phyloP scores from a whole-genome alignment of 306 rosid species.

The Begonia loranthoides region DNA sequence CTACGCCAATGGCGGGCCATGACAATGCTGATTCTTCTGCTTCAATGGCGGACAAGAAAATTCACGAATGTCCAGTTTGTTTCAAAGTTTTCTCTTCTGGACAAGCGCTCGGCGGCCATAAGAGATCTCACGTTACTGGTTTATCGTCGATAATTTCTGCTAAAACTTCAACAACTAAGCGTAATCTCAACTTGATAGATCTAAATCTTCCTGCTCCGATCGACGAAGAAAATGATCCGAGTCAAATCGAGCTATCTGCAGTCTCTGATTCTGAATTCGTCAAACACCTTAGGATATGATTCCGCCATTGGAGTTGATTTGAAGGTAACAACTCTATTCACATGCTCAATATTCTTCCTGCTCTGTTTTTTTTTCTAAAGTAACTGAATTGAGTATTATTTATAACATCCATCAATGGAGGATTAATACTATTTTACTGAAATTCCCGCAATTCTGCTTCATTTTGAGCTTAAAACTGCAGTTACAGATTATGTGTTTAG shows the following conservation, averaged over 20 bases:
- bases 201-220: slow-evolving; percentile 85
- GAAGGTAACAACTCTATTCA: slow-evolving; percentile 20
- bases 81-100: slow-evolving; percentile 78
- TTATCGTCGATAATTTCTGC: slow-evolving; percentile 9
- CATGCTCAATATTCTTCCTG: neutral
- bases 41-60: slow-evolving; percentile 27
- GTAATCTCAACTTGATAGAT: slow-evolving; percentile 47
- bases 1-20: neutral
- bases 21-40: slow-evolving; percentile 15
- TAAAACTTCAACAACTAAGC: slow-evolving; percentile 5
- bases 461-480: neutral
- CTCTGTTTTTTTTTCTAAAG: slow-evolving; percentile 6
- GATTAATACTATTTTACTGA: neutral
- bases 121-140: slow-evolving; percentile 73
- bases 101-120: slow-evolving; percentile 95
- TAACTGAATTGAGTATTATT: slow-evolving; percentile 2
- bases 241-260: slow-evolving; percentile 67
- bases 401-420: slow-evolving; percentile 10
- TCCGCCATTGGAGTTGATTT: slow-evolving; percentile 11
- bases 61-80: slow-evolving; percentile 73
- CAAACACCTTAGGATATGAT: slow-evolving; percentile 24
- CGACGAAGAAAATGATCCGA: slow-evolving; percentile 50
- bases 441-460: neutral
- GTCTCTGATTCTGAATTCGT: slow-evolving; percentile 72
- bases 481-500: neutral